Percentiles rank a stretch among this genome's conserved stretches.
Conservation (phyloP, 2,329 filamentous ascomycete species). For the Aspergillus transmontanensis region DNA sequence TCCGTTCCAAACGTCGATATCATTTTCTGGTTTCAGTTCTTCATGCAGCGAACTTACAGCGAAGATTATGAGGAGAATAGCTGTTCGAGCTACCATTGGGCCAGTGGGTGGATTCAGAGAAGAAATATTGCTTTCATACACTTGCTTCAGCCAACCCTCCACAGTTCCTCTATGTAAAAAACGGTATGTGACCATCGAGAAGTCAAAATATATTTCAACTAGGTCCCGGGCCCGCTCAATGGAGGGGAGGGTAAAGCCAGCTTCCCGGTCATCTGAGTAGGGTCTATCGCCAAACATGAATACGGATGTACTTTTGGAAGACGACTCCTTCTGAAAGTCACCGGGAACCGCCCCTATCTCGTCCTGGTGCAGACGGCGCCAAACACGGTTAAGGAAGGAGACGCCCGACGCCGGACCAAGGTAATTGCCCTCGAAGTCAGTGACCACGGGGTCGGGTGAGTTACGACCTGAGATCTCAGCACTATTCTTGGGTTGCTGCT, state of each 20-base stretch:
- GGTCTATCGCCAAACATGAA: constrained; percentile 56
- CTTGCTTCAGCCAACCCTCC: constrained; percentile 49
- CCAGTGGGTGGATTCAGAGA: constrained; percentile 41
- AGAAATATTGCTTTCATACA: constrained; percentile 43
- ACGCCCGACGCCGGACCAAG: constrained; percentile 57
- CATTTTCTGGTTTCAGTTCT: constrained; percentile 41
- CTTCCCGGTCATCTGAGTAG: constrained; percentile 41
- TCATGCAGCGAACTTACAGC: constrained; percentile 52
- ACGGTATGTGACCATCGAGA: constrained; percentile 62
- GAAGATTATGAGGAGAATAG: constrained; percentile 53
- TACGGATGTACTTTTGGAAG: constrained; percentile 46
- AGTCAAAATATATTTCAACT: constrained; percentile 61
- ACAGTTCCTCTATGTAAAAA: constrained; percentile 60
- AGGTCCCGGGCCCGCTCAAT: constrained; percentile 45
- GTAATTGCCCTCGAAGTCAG: constrained; percentile 58
- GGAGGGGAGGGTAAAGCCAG: constrained; percentile 43
- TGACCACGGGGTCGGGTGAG: constrained; percentile 51
- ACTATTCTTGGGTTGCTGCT: constrained; percentile 5
- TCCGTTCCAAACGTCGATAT: constrained; percentile 27
- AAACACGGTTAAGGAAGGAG: constrained; percentile 65
- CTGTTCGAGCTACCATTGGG: constrained; percentile 49
- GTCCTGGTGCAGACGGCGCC: constrained; percentile 66
- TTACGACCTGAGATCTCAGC: constrained; percentile 28
- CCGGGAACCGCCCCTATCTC: constrained; percentile 37
- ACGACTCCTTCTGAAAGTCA: constrained; percentile 31